phyloP scores from a whole-genome alignment of 306 rosid species.

The Ceratonia siliqua region DNA sequence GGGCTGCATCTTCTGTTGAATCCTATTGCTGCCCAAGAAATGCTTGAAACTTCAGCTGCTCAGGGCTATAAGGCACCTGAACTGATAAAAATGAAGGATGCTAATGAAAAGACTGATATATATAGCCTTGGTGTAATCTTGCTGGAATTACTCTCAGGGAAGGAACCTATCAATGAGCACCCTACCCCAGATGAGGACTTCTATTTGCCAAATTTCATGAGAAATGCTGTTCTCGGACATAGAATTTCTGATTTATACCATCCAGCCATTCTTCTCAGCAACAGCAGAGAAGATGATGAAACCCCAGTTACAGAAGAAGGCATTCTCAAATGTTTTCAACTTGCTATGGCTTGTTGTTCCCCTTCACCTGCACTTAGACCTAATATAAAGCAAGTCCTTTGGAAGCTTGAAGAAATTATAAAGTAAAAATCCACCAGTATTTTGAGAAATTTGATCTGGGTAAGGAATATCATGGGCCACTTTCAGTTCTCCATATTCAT shows the following conservation, averaged over 20 bases:
- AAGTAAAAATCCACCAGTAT: constrained; percentile 31
- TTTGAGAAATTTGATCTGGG: constrained; percentile 16
- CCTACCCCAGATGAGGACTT: constrained; percentile 79
- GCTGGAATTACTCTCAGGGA: constrained; percentile 78
- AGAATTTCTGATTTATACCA: constrained; percentile 68
- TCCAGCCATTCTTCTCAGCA: constrained; percentile 65
- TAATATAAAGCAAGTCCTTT: constrained; percentile 60
- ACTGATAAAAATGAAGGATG: constrained; percentile 81
- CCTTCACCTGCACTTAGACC: constrained; percentile 84
- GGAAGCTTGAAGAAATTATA: constrained; percentile 75
- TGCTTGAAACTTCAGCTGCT: constrained; percentile 72
- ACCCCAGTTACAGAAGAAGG: constrained; percentile 49
- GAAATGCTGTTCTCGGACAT: constrained; percentile 70
- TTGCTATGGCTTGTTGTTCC: constrained; percentile 83
- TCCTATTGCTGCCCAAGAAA: constrained; percentile 74
- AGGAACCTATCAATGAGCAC: constrained; percentile 63
- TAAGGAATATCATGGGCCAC: constrained; percentile 14
- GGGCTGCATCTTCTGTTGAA: constrained; percentile 76
- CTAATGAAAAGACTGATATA: constrained; percentile 60
- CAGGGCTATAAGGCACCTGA: constrained; percentile 90
- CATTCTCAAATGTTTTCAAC: constrained; percentile 69
- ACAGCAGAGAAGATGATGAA: constrained; percentile 29
- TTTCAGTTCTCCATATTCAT: constrained; percentile 37
- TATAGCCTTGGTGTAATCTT: constrained; percentile 80
- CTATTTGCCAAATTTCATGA: constrained; percentile 72